phyloP scores from a whole-genome alignment of 768 basidiomycete species.

The Gautieria morchelliformis region DNA sequence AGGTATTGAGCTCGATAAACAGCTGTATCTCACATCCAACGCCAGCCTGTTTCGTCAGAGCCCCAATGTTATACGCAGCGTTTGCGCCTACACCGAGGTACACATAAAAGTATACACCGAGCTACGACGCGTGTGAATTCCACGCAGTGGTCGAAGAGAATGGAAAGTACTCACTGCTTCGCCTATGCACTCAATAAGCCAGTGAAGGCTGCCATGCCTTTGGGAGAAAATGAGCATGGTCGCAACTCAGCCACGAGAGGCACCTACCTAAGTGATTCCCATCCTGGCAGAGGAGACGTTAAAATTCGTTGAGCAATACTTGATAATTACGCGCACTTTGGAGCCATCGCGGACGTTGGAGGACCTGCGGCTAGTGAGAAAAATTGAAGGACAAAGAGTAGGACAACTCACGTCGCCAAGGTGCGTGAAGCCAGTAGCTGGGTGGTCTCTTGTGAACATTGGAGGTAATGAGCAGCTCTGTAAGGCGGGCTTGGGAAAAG shows the following conservation, averaged over 20 bases:
- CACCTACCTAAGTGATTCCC: constrained; percentile 1
- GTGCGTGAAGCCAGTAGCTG: constrained; percentile 2
- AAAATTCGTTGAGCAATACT: neutral
- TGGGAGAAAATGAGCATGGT: neutral
- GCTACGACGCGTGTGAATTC: constrained; percentile 19
- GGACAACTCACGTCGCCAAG: constrained; percentile 1
- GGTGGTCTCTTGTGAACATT: constrained; percentile 20
- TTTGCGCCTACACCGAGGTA: constrained; percentile 51
- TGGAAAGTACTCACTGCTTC: constrained; percentile 36
- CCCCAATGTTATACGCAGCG: constrained; percentile 40
- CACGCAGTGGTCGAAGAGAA: neutral
- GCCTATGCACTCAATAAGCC: constrained; percentile 49
- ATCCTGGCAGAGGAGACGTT: neutral
- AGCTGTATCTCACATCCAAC: constrained; percentile 36
- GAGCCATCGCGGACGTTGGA: constrained; percentile 4
- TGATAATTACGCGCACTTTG: neutral
- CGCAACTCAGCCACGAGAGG: neutral
- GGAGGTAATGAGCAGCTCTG: neutral
- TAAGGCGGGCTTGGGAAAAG: neutral
- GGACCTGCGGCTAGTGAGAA: neutral
- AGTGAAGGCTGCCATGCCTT: constrained; percentile 33
- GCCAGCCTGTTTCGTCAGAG: constrained; percentile 28
- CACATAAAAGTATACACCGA: constrained; percentile 55
- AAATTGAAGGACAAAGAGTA: neutral
- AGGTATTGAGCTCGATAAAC: neutral